Evolutionary conservation across 192 early-diverging fungal species (phyloP).

Genomic region (Coemansia sp.): DNA sequence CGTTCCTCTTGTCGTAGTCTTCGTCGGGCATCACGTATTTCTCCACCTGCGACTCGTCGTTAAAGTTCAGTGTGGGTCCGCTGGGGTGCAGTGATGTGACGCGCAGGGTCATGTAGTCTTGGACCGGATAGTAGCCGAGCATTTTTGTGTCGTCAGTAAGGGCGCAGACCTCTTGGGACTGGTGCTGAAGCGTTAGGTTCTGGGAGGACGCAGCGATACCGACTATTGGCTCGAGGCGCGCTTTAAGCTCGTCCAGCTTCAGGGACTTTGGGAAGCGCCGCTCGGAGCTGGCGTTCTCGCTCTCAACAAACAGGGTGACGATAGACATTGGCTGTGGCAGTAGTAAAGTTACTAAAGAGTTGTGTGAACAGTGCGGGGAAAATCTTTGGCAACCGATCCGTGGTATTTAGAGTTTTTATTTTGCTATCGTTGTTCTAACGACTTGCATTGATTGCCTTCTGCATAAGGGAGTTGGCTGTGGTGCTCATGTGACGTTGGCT

Average conservation of each 20-base stretch:
- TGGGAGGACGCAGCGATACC: conserved; percentile 76
- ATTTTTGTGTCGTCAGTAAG: conserved; percentile 61
- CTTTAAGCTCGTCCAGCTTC: conserved; percentile 43
- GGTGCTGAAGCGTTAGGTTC: conserved; percentile 60
- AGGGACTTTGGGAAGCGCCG: conserved; percentile 69
- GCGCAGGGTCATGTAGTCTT: conserved; percentile 76
- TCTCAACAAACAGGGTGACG: conserved; percentile 88
- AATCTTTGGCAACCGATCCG: too few species aligned
- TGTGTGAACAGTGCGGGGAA: background rate
- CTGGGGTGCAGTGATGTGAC: conserved; percentile 42
- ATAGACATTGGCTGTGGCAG: conserved; percentile 57
- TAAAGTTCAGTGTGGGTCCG: conserved; percentile 62
- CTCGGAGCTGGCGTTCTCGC: conserved; percentile 79
- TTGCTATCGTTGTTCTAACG: background rate
- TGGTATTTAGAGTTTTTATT: background rate
- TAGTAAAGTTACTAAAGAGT: too few species aligned
- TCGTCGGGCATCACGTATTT: conserved; percentile 91
- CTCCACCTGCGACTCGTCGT: conserved; percentile 85
- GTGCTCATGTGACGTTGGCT: too few species aligned
- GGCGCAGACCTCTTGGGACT: conserved; percentile 49
- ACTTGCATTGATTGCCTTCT: too few species aligned
- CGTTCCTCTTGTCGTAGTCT: conserved; percentile 78
- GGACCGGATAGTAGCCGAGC: conserved; percentile 85
- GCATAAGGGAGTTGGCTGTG: too few species aligned
- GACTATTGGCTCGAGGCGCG: conserved; percentile 87